These are phyloP conservation scores for Vitis riparia DNA, from an alignment of 164 flowering plant species.

Conservation along the genomic window DNA sequence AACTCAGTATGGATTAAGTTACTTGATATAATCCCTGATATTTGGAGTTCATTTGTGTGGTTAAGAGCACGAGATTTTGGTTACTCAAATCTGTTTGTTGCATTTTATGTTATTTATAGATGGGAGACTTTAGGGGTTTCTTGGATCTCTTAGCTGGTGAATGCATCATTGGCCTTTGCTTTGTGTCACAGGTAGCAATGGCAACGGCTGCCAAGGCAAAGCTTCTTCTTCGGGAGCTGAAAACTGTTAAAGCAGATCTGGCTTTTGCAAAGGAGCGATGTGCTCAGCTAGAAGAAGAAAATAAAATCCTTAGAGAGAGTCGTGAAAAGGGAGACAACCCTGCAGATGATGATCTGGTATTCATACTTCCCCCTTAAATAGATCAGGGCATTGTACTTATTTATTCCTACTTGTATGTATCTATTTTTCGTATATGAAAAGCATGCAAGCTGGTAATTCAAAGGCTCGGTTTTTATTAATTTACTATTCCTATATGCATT, in stretches of 20 bases:
- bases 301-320: constrained; percentile 69
- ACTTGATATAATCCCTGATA: too few species aligned
- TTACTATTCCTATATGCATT: not conserved
- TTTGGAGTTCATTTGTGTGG: too few species aligned
- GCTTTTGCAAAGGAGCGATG: constrained; percentile 91
- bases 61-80: too few species aligned
- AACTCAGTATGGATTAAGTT: too few species aligned
- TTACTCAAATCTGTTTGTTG: not conserved
- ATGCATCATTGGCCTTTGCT: constrained; percentile 25
- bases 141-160: too few species aligned
- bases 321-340: constrained; percentile 70
- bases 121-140: not conserved
- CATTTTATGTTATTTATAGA: not conserved
- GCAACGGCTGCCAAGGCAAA: constrained; percentile 98
- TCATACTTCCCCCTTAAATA: not conserved
- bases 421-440: too few species aligned
- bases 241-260: constrained; percentile 89
- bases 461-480: too few species aligned
- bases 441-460: too few species aligned
- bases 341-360: constrained; percentile 95
- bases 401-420: too few species aligned
- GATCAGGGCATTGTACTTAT: too few species aligned
- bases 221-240: constrained; percentile 85
- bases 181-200: constrained; percentile 81
- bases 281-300: constrained; percentile 95